A percentile compares a stretch with the other conserved stretches of the same genome.
Conservation (phyloP, 805 yeast species). For the Candida rishiriensis region DNA sequence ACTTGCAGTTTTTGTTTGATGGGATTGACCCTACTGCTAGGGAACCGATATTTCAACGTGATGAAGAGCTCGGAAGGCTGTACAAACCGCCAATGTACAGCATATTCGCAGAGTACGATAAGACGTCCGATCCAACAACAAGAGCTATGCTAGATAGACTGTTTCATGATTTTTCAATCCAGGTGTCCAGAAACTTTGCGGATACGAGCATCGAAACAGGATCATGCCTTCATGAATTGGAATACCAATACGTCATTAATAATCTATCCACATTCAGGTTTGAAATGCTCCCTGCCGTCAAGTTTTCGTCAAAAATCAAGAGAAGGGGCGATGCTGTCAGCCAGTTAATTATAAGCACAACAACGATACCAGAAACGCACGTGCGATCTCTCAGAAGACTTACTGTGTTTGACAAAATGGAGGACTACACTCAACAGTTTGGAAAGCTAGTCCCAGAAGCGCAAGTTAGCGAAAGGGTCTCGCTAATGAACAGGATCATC, state of each 20-base stretch:
- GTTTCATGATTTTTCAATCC: constrained; percentile 16
- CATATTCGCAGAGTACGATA: constrained; percentile 5
- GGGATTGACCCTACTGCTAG: background rate
- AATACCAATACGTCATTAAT: constrained; percentile 18
- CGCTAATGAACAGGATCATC: constrained; percentile 17
- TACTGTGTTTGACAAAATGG: constrained; percentile 13
- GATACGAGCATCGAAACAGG: constrained; percentile 11
- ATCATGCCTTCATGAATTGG: constrained; percentile 22
- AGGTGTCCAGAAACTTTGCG: constrained; percentile 13
- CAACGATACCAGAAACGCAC: constrained; percentile 8
- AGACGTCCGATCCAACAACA: background rate
- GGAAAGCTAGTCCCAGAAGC: constrained; percentile 14
- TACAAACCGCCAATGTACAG: constrained; percentile 9
- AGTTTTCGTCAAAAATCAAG: background rate
- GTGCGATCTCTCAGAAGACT: constrained; percentile 11
- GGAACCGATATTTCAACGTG: background rate
- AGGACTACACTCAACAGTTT: constrained; percentile 15
- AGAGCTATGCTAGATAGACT: constrained; percentile 11
- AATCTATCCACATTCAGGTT: constrained; percentile 8
- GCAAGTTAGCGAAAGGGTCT: constrained; percentile 10
- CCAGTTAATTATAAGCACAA: constrained; percentile 1
- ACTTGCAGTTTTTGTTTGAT: constrained; percentile 1
- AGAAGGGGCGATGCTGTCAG: background rate
- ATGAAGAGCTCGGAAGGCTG: background rate
- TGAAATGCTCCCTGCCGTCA: constrained; percentile 11